Percentiles rank a stretch among this genome's conserved stretches.
Evolutionary conservation across 73 alveolate genomes (phyloP).

Genomic region (Halteria grandinella): DNA sequence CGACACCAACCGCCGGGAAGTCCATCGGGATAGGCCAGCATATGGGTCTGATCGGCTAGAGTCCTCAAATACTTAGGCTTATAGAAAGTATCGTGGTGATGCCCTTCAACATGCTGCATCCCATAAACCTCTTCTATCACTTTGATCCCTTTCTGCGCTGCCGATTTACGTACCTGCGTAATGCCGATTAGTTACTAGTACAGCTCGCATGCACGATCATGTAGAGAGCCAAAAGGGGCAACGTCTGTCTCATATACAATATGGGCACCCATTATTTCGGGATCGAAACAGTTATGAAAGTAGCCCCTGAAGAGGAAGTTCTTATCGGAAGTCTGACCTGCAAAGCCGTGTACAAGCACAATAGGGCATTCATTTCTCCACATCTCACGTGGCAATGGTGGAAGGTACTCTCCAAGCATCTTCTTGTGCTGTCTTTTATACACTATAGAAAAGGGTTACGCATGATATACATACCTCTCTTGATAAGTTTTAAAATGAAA

Average conservation of each 20-base stretch:
- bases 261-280: conserved; percentile 31
- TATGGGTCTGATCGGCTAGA: neutral
- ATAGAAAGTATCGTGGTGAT: conserved; percentile 37
- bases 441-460: no score
- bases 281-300: conserved; percentile 15
- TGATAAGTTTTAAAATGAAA: neutral
- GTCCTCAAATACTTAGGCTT: conserved; percentile 42
- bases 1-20: conserved; percentile 53
- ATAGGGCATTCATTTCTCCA: conserved; percentile 59
- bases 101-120: conserved; percentile 23
- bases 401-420: no score
- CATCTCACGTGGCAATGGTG: conserved; percentile 24
- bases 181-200: conserved; percentile 59
- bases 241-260: conserved; percentile 59
- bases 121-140: conserved; percentile 48
- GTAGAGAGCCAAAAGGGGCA: conserved; percentile 47
- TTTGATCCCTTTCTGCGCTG: neutral
- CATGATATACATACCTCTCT: neutral
- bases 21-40: conserved; percentile 34
- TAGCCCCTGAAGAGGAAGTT: conserved; percentile 29
- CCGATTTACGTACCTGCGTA: conserved; percentile 1
- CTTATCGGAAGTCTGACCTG: conserved; percentile 50
- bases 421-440: no score
- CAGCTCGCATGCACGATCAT: conserved; percentile 67
- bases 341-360: conserved; percentile 57